These are phyloP conservation scores for Leccinum griseonigrum DNA, from an alignment of 1,284 basidiomycete genomes.

Conservation along the genomic window DNA sequence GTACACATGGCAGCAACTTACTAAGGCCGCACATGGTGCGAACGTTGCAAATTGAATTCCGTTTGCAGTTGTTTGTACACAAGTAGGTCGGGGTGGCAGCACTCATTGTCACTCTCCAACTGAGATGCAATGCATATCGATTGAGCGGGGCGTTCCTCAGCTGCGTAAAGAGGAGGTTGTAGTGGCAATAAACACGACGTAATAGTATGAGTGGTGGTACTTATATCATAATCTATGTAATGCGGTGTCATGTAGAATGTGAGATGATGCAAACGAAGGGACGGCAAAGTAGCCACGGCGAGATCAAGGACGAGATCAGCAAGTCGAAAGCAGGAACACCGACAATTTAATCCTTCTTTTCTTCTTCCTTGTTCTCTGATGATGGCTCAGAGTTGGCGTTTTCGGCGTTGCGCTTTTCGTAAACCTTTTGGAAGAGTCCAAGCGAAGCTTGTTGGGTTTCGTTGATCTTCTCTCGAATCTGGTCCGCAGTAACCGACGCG, in stretches of 20 bases:
- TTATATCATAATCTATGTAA: constrained; percentile 31
- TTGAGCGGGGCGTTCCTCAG: constrained; percentile 28
- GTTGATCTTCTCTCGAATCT: constrained; percentile 90
- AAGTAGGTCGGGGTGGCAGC: too few species aligned
- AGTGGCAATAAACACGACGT: constrained; percentile 19
- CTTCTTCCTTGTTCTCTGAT: constrained; percentile 49
- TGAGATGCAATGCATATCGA: constrained; percentile 4
- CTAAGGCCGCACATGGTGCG: too few species aligned
- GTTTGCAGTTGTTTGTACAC: not conserved
- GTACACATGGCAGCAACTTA: too few species aligned
- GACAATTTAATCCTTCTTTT: constrained; percentile 68
- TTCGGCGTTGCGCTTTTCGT: constrained; percentile 87
- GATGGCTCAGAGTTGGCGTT: constrained; percentile 48
- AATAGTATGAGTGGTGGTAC: constrained; percentile 32
- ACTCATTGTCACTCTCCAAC: not conserved
- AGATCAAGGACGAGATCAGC: constrained; percentile 9
- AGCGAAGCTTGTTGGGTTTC: constrained; percentile 97
- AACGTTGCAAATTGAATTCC: too few species aligned
- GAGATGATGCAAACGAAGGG: constrained; percentile 26
- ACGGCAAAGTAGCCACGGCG: constrained; percentile 20
- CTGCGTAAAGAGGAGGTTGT: constrained; percentile 12
- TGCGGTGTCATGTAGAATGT: constrained; percentile 15
- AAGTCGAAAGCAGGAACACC: not conserved
- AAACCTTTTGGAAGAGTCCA: constrained; percentile 98
- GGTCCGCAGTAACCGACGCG: constrained; percentile 76